Evolutionary conservation across 257 asterid genomes (phyloP).

Genomic region (Solanum sparsipilum): DNA sequence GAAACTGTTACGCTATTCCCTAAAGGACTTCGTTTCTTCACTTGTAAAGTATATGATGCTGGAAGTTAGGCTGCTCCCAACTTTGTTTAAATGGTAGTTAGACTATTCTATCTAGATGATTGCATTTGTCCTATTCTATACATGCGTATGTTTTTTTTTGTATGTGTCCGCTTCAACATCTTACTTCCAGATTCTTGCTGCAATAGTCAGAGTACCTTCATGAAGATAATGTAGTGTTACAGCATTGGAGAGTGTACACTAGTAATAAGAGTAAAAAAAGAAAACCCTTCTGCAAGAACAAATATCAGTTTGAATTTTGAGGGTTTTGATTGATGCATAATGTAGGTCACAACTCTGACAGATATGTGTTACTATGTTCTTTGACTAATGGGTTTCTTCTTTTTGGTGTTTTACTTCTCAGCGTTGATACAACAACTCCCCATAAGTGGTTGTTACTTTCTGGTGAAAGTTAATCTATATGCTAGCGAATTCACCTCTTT

Average conservation of each 20-base stretch:
- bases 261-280: not conserved
- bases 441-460: not conserved
- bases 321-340: not conserved
- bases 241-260: not conserved
- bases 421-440: not conserved
- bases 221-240: not conserved
- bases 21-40: not conserved
- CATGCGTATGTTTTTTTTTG: not conserved
- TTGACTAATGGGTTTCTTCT: not conserved
- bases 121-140: not conserved
- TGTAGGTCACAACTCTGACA: not conserved
- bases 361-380: not conserved
- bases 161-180: not conserved
- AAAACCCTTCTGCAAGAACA: not conserved
- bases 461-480: not conserved
- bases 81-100: not conserved
- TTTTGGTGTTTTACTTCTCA: not conserved
- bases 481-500: not conserved
- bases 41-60: not conserved
- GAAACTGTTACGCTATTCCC: not conserved
- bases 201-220: not conserved
- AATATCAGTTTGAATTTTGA: not conserved
- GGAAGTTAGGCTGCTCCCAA: not conserved
- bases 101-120: not conserved
- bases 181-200: not conserved